Percentiles rank a stretch among this genome's conserved stretches.
Conservation (phyloP, 2,329 filamentous ascomycete species). For the Diaporthe citrichinensis region DNA sequence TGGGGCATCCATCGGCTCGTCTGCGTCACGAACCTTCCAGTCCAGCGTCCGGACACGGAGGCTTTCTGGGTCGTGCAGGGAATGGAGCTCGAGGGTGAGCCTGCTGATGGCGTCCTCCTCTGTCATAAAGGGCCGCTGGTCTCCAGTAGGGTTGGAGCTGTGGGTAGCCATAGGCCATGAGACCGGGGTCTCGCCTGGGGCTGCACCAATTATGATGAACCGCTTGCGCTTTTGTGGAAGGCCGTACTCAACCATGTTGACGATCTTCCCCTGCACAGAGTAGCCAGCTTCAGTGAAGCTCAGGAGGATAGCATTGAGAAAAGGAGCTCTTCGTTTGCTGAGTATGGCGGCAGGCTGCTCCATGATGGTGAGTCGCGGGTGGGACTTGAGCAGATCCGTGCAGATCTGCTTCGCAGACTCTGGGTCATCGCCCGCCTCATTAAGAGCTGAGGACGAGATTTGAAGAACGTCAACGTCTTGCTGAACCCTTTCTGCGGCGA, state of each 20-base stretch:
- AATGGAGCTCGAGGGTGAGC: constrained; percentile 48
- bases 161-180: constrained; percentile 76
- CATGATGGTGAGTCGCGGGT: constrained; percentile 79
- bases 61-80: constrained; percentile 56
- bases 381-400: constrained; percentile 67
- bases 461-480: constrained; percentile 76
- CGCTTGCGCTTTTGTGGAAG: constrained; percentile 64
- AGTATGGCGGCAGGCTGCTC: constrained; percentile 83
- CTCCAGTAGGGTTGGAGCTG: constrained; percentile 49
- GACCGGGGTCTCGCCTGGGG: constrained; percentile 80
- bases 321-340: constrained; percentile 62
- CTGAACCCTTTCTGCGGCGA: constrained; percentile 54
- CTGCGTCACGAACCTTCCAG: constrained; percentile 58
- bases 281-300: constrained; percentile 77
- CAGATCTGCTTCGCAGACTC: constrained; percentile 73
- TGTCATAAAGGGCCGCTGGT: constrained; percentile 58
- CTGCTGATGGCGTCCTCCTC: constrained; percentile 58
- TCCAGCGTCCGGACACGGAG: constrained; percentile 41
- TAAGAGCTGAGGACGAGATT: constrained; percentile 80
- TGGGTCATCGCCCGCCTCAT: constrained; percentile 71
- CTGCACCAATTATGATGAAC: constrained; percentile 69
- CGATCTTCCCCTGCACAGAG: constrained; percentile 73
- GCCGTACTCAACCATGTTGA: constrained; percentile 66
- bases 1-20: constrained; percentile 64
- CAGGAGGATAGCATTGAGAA: constrained; percentile 72